Evolutionary conservation across 2,329 filamentous ascomycete species (phyloP).

Genomic region (Phialocephala sp.): DNA sequence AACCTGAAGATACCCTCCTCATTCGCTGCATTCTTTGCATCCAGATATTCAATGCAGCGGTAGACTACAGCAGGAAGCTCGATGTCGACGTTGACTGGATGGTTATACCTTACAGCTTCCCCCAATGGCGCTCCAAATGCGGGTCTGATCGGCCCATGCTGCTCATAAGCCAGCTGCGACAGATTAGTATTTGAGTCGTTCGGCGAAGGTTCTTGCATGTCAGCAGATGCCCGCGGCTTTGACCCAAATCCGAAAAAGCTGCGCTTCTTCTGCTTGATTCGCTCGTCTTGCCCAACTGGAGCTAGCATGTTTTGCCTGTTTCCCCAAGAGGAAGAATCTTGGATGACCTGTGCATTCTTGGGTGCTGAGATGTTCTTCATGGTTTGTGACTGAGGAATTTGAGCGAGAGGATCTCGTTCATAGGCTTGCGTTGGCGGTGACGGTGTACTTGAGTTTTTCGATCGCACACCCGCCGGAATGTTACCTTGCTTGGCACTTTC

Average conservation of each 20-base stretch:
- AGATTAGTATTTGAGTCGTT: slow-evolving; percentile 52
- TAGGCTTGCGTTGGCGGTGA: slow-evolving; percentile 40
- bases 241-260: slow-evolving; percentile 74
- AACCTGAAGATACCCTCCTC: slow-evolving; percentile 98
- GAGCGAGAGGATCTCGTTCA: slow-evolving; percentile 39
- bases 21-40: slow-evolving; percentile 76
- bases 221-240: slow-evolving; percentile 63
- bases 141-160: slow-evolving; percentile 63
- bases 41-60: slow-evolving; percentile 91
- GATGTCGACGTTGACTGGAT: slow-evolving; percentile 73
- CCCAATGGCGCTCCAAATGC: slow-evolving; percentile 86
- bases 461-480: slow-evolving; percentile 40
- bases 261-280: slow-evolving; percentile 77
- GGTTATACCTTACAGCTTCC: slow-evolving; percentile 84
- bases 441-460: slow-evolving; percentile 41
- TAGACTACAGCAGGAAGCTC: slow-evolving; percentile 92
- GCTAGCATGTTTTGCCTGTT: slow-evolving; percentile 65
- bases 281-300: slow-evolving; percentile 68
- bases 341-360: slow-evolving; percentile 82
- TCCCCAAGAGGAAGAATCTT: slow-evolving; percentile 85
- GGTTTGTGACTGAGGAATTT: slow-evolving; percentile 35
- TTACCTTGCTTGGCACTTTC: slow-evolving; percentile 45
- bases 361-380: slow-evolving; percentile 82
- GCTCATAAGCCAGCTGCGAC: slow-evolving; percentile 50
- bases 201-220: slow-evolving; percentile 62